Conservation (phyloP, 2,329 filamentous ascomycete species). For the Leptosphaerulina australis region DNA sequence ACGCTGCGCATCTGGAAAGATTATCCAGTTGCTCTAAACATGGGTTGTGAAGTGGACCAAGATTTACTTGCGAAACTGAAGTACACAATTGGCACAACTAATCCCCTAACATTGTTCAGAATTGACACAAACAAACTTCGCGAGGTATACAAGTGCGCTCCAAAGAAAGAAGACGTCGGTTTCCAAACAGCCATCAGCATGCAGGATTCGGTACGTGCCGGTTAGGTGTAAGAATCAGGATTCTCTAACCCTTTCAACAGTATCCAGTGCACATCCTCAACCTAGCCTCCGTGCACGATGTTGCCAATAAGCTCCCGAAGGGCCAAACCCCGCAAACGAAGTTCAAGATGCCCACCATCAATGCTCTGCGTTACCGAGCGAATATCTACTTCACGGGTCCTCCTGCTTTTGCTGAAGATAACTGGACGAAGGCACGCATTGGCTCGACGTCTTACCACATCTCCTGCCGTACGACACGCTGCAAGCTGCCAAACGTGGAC, state of each 20-base stretch:
- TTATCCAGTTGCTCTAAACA: conserved; percentile 54
- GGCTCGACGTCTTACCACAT: conserved; percentile 58
- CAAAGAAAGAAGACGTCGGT: conserved; percentile 62
- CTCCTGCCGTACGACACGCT: conserved; percentile 70
- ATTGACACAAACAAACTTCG: conserved; percentile 64
- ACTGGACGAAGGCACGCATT: conserved; percentile 64
- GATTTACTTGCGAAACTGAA: conserved; percentile 68
- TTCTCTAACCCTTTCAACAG: conserved; percentile 46
- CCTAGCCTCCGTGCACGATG: conserved; percentile 66
- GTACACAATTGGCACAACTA: conserved; percentile 69
- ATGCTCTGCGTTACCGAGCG: conserved; percentile 69
- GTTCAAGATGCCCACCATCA: conserved; percentile 53
- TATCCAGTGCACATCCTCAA: conserved; percentile 74
- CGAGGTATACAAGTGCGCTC: conserved; percentile 66
- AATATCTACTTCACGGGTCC: conserved; percentile 73
- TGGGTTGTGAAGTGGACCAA: conserved; percentile 52
- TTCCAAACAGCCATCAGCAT: conserved; percentile 71
- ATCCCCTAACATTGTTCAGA: conserved; percentile 71
- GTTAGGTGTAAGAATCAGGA: not conserved
- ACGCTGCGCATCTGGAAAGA: conserved; percentile 71
- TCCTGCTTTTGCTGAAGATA: conserved; percentile 70
- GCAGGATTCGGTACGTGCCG: conserved; percentile 66
- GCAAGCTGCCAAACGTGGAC: conserved; percentile 74
- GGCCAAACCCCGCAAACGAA: conserved; percentile 37
- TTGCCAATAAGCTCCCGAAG: conserved; percentile 63